Percentiles rank a stretch among this genome's conserved stretches.
phyloP scores from a whole-genome alignment of 768 basidiomycete genomes.

The Trametes villosa region DNA sequence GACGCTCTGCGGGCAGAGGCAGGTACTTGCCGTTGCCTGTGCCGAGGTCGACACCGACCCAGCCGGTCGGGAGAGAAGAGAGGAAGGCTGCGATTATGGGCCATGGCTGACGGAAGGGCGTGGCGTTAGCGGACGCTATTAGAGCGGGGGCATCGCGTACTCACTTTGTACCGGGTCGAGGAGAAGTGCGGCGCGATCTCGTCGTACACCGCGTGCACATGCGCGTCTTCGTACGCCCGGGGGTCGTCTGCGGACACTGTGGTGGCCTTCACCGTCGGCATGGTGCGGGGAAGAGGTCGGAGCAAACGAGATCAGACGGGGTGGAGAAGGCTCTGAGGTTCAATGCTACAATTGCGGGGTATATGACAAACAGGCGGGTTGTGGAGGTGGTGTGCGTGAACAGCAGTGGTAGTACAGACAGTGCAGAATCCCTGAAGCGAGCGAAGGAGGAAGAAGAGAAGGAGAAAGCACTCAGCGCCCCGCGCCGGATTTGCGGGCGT shows the following conservation, averaged over 20 bases:
- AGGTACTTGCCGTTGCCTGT: constrained; percentile 99
- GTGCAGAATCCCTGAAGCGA: background rate
- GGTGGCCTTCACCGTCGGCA: constrained; percentile 27
- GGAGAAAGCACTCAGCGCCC: constrained; percentile 13
- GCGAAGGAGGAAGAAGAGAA: background rate
- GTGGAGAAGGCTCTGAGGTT: background rate
- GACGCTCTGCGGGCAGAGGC: constrained; percentile 67
- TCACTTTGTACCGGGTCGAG: constrained; percentile 85
- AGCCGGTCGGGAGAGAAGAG: constrained; percentile 69
- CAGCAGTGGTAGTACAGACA: constrained; percentile 6
- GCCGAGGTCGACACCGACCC: constrained; percentile 91
- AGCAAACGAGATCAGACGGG: background rate
- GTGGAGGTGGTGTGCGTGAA: background rate
- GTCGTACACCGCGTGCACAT: constrained; percentile 87
- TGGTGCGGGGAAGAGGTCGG: background rate
- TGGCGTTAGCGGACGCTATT: too few species aligned
- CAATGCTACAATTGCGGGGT: constrained; percentile 20
- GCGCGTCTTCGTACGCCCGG: constrained; percentile 64
- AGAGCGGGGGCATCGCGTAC: too few species aligned
- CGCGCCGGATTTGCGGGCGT: constrained; percentile 12
- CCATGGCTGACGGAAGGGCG: constrained; percentile 68
- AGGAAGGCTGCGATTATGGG: constrained; percentile 83
- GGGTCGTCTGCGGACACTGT: constrained; percentile 48
- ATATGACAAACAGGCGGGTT: constrained; percentile 17
- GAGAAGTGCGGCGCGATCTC: constrained; percentile 88